A percentile compares a stretch with the other conserved stretches of the same genome.
Conservation (phyloP, 106 monocot genomes). For the Dactylorhiza incarnata region DNA sequence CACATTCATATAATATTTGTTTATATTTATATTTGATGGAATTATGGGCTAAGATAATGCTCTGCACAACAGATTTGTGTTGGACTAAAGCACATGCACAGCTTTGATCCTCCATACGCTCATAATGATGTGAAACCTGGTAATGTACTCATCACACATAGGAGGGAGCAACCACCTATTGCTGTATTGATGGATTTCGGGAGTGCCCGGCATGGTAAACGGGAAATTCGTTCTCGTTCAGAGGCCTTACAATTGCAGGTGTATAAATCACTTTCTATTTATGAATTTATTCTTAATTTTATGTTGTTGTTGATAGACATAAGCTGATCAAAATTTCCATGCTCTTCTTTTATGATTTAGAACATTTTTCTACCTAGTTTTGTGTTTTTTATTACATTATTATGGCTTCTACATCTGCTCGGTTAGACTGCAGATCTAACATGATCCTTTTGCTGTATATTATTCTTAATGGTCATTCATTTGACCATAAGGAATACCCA, state of each 20-base stretch:
- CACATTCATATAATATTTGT: too few relatives aligned
- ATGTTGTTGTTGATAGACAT: background rate
- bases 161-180: conserved; percentile 67
- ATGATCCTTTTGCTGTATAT: background rate
- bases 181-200: conserved; percentile 99
- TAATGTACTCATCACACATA: conserved; percentile 78
- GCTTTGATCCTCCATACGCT: conserved; percentile 93
- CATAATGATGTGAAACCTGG: conserved; percentile 99
- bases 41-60: background rate
- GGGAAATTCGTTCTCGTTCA: conserved; percentile 69
- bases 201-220: conserved; percentile 75
- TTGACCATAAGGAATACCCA: background rate
- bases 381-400: background rate
- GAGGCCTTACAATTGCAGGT: conserved; percentile 94
- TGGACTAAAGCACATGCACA: conserved; percentile 96
- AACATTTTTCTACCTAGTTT: background rate
- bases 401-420: background rate
- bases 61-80: conserved; percentile 60
- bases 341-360: background rate
- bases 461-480: background rate
- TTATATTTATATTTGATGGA: background rate
- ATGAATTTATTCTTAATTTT: background rate
- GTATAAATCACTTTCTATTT: background rate
- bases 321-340: background rate
- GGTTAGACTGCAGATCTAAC: background rate